These are phyloP conservation scores for Puccinellia tenuiflora DNA, from an alignment of 176 grass and related monocot genomes.

Conservation along the genomic window DNA sequence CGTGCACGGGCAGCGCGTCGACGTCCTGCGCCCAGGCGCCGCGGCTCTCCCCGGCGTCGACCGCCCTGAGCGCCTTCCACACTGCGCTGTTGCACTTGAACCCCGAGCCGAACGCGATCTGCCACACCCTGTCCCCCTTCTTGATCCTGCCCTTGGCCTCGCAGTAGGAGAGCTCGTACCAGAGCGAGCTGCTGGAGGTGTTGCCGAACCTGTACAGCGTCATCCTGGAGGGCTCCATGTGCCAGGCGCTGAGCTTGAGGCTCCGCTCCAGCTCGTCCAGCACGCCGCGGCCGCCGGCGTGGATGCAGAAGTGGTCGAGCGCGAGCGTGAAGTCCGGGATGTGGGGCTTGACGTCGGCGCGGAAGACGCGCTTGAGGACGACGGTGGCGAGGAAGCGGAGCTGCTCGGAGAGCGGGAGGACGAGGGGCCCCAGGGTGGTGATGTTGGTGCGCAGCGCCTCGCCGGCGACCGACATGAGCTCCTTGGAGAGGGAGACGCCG, in stretches of 20 bases:
- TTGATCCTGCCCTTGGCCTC: conserved; percentile 73
- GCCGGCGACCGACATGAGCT: conserved; percentile 17
- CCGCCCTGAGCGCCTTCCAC: conserved; percentile 58
- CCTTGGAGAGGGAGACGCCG: conserved; percentile 1
- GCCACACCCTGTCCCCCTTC: conserved; percentile 58
- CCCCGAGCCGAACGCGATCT: conserved; percentile 91
- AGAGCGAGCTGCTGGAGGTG: conserved; percentile 92
- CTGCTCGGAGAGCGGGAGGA: conserved; percentile 14
- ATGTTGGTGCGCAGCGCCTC: conserved; percentile 1
- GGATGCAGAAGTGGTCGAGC: conserved; percentile 75
- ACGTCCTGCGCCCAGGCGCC: neutral
- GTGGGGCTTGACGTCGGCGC: conserved; percentile 37
- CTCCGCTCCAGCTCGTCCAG: conserved; percentile 64
- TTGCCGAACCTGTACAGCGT: conserved; percentile 86
- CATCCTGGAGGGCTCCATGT: conserved; percentile 87
- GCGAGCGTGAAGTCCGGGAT: conserved; percentile 74
- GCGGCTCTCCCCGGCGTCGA: neutral
- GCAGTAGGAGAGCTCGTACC: conserved; percentile 95
- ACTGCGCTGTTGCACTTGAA: conserved; percentile 97
- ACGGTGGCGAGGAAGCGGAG: conserved; percentile 19
- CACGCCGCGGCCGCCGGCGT: conserved; percentile 47
- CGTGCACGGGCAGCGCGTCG: neutral
- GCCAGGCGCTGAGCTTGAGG: conserved; percentile 33
- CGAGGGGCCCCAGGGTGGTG: neutral
- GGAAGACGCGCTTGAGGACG: conserved; percentile 6